Conservation (phyloP, 2,329 filamentous ascomycete species). For the Neurospora sp. region DNA sequence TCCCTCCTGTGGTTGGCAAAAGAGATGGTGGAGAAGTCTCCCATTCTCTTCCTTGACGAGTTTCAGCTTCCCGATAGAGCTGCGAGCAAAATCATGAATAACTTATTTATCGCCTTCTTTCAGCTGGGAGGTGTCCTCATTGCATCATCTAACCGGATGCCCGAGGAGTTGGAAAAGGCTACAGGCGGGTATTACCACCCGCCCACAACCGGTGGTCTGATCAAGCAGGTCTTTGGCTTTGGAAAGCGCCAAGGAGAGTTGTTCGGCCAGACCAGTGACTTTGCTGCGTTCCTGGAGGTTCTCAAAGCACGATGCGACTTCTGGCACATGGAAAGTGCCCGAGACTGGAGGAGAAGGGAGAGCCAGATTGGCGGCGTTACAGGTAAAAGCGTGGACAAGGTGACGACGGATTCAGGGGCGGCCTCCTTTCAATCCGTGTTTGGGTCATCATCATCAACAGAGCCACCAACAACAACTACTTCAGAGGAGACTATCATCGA, state of each 20-base stretch:
- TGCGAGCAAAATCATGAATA: conserved; percentile 68
- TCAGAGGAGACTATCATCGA: conserved; percentile 17
- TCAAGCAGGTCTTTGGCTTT: conserved; percentile 37
- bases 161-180: conserved; percentile 69
- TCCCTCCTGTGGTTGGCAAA: conserved; percentile 65
- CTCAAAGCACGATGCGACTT: conserved; percentile 70
- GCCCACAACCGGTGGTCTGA: conserved; percentile 41
- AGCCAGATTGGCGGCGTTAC: background rate
- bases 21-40: conserved; percentile 63
- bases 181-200: conserved; percentile 58
- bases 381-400: background rate
- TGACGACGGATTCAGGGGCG: background rate
- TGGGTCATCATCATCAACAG: background rate
- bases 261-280: conserved; percentile 57
- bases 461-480: conserved; percentile 1
- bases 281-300: conserved; percentile 65
- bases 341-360: conserved; percentile 59
- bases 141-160: conserved; percentile 74
- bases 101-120: conserved; percentile 71
- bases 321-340: conserved; percentile 71
- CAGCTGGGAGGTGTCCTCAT: conserved; percentile 72
- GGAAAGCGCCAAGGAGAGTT: conserved; percentile 35
- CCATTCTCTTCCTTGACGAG: conserved; percentile 72
- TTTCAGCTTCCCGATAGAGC: conserved; percentile 75
- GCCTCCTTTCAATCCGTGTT: background rate